Evolutionary conservation across 805 yeast genomes (phyloP).

Genomic region (Vanderwaltozyma polyspora): DNA sequence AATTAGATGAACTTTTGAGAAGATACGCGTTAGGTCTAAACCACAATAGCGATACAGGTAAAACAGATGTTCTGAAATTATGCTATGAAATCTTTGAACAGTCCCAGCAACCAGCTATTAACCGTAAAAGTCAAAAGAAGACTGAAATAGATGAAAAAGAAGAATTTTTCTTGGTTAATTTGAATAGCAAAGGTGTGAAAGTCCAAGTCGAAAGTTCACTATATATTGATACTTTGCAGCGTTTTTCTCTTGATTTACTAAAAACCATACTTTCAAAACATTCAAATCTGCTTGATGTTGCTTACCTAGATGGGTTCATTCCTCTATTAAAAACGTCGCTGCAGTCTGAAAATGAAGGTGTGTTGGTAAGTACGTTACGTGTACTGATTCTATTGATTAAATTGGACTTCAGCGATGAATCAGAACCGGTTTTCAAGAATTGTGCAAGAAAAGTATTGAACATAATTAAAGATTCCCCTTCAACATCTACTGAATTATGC

Average conservation of each 20-base stretch:
- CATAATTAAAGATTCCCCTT: slow-evolving; percentile 63
- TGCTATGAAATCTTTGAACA: slow-evolving; percentile 64
- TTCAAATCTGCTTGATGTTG: slow-evolving; percentile 44
- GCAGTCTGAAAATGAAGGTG: slow-evolving; percentile 60
- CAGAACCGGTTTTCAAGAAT: slow-evolving; percentile 38
- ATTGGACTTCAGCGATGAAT: slow-evolving; percentile 46
- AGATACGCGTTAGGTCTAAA: slow-evolving; percentile 71
- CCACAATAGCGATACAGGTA: slow-evolving; percentile 49
- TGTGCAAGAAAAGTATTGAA: slow-evolving; percentile 51
- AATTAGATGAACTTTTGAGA: slow-evolving; percentile 66
- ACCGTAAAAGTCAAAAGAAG: slow-evolving; percentile 10
- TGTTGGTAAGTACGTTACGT: slow-evolving; percentile 56
- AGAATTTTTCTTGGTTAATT: slow-evolving; percentile 63
- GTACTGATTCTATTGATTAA: slow-evolving; percentile 50
- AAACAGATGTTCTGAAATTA: slow-evolving; percentile 50
- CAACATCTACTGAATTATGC: slow-evolving; percentile 66
- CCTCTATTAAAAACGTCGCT: slow-evolving; percentile 58
- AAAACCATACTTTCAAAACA: slow-evolving; percentile 60
- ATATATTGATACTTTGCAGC: slow-evolving; percentile 53
- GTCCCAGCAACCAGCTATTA: slow-evolving; percentile 28
- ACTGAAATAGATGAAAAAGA: slow-evolving; percentile 33
- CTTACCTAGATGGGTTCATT: slow-evolving; percentile 58
- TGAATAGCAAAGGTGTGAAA: slow-evolving; percentile 46
- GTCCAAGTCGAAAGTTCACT: slow-evolving; percentile 46
- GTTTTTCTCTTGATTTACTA: slow-evolving; percentile 65